phyloP scores from a whole-genome alignment of 83 land plant species.

The Diphasiastrum complanatum region DNA sequence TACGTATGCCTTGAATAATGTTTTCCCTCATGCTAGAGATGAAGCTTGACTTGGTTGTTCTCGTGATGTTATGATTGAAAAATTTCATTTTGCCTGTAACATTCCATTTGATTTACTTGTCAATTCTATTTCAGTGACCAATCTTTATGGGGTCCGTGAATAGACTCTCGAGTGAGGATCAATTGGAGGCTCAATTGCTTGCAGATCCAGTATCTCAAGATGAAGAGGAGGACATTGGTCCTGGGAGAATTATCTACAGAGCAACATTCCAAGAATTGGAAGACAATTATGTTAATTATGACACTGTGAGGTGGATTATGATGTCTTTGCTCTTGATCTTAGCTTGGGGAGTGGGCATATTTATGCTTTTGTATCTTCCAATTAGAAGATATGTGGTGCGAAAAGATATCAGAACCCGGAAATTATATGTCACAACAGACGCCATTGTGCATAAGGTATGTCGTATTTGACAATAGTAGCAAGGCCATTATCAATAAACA shows the following conservation, averaged over 20 bases:
- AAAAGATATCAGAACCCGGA: slow-evolving; percentile 45
- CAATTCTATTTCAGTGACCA: too few relatives aligned
- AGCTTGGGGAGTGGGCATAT: slow-evolving; percentile 66
- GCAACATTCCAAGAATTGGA: slow-evolving; percentile 64
- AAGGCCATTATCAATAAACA: too few relatives aligned
- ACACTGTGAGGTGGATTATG: slow-evolving; percentile 51
- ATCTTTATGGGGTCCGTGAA: too few relatives aligned
- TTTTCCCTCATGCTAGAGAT: too few relatives aligned
- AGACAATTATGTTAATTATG: slow-evolving; percentile 50
- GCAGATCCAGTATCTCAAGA: slow-evolving; percentile 32
- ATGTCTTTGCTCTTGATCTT: slow-evolving; percentile 50
- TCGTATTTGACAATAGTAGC: neutral
- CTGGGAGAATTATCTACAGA: slow-evolving; percentile 39
- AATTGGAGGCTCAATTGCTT: too few relatives aligned
- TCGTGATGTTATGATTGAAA: too few relatives aligned
- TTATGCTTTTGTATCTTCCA: slow-evolving; percentile 68
- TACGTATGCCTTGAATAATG: too few relatives aligned
- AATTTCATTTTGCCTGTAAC: too few relatives aligned
- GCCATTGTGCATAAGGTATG: slow-evolving; percentile 64
- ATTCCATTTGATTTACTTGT: too few relatives aligned
- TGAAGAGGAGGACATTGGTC: slow-evolving; percentile 45
- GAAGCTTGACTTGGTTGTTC: too few relatives aligned
- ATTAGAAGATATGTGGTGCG: slow-evolving; percentile 42
- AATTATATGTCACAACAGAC: slow-evolving; percentile 51
- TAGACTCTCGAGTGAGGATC: too few relatives aligned